Base-by-base conservation (phyloP, 495 filamentous ascomycete genomes). In the Podospora anserina region DNA sequence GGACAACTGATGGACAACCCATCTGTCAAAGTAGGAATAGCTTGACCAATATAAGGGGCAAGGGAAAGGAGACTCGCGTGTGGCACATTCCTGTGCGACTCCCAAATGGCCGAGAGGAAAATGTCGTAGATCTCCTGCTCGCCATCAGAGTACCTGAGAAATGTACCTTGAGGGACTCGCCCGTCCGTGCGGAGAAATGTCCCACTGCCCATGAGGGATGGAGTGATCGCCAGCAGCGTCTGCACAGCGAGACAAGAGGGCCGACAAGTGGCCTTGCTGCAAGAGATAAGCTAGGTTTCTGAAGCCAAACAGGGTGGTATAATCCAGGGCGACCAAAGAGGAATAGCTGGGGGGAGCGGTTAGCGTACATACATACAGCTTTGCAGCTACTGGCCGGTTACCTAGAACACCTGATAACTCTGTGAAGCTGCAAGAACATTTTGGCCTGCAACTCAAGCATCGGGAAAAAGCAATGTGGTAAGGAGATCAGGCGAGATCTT, bases 41-140 rank as follows among this genome's bases (percentile, higher is more conserved):
- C 61, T 23, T 54, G 63, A 26, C 54, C 71, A 70, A 72, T 75
- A 76, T 78, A 68, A 72, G 66, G 71, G 75, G 67, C 59, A 64
- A 58, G 56, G 64, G 63, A 63, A 34, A 72, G 64, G 19, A 64
- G 61, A 23, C 67, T 67, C 71, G 64, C 66, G 63, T 49, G 39
- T 27, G 60, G 71, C 69, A 71, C 73, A 70, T 69, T 73, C 58
- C 23, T 58, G 66, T 64, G 73, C 23, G 49, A 30, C 23, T 15
- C 28, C 49, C 44, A 70, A 66, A 34, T 66, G 39, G 70, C 67
- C 70, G 60, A 71, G 70, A 62, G 53, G 19, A 20, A n/a, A 19
- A 13, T 58, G 55, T 58, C 55, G 20, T 9, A 26, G 55, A 54
- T 59, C 68, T 9, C 27, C 28, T 30, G 55, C 54, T 70, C 59